Evolutionary conservation across 2,329 filamentous ascomycete genomes (phyloP), one percentile per base, ranked within the genome.

Genomic region (Penicillium sp.): DNA sequence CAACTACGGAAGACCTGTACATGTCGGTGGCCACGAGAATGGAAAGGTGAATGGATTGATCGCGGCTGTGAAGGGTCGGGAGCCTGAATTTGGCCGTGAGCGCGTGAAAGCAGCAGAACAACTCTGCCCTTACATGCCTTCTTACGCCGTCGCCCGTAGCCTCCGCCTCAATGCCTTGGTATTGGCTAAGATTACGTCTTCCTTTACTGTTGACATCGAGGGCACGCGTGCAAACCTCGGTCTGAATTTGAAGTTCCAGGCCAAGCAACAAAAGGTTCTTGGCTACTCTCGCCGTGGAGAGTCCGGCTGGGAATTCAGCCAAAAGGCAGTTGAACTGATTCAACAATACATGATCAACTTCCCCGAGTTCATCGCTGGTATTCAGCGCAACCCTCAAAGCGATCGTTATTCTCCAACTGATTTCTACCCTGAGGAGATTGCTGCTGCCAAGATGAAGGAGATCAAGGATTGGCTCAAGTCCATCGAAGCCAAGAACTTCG

Each of bases 161-260:
- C 81, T 99, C 10, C 83, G 85, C 4, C 80, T 99, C 57, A 92
- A 96, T 61, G 89, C 92, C 7, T 81, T 99, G 47, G 89, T 94
- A 2, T 79, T 99, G 31, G 96, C 92, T 74, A 99, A 96, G 80
- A 90, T 99, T 66, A 97, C 94, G 0, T 96, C 94, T 1, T 92
- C 93, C 0, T 97, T 96, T 73, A 89, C 88, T 51, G 90, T 99
- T 54, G 85, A 86, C 16, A 86, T 93, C 4, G 91, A 91, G 54
- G 91, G 90, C 24, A 80, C 92, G 55, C 89, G 90, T 65, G 82
- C 96, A 58, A 99, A 99, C 66, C 79, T 99, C 22, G 94, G 94
- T 0, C 81, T 99, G 57, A 99, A 99, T 68, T 82, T 99, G 62
- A 99, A 99, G 73, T 99, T 99, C 56, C 94, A 99, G 71, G 91